Evolutionary conservation across 75 land plant species (phyloP).

Genomic region (Picea glauca): DNA sequence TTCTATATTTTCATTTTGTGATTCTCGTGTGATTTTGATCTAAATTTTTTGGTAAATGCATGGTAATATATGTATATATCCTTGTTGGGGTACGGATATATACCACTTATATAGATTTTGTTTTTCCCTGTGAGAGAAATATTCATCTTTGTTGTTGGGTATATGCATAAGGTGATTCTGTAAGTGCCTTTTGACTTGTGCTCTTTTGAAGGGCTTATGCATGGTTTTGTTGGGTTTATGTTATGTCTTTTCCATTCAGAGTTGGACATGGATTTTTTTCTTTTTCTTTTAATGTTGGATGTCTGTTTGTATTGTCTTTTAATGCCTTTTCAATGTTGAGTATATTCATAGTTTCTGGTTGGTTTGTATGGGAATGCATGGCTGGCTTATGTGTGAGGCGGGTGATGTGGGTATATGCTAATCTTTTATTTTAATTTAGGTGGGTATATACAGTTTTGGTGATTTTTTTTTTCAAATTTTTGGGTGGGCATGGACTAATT

Average conservation of each 20-base stretch:
- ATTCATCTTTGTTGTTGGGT: background rate
- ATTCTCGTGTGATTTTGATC: background rate
- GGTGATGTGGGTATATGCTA: background rate
- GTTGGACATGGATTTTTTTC: no score
- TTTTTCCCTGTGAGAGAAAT: background rate
- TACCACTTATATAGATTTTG: background rate
- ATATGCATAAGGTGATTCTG: background rate
- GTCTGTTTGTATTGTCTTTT: background rate
- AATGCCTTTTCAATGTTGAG: background rate
- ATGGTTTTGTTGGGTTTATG: background rate
- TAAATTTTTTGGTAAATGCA: background rate
- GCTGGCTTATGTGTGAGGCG: background rate
- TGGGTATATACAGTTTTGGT: background rate
- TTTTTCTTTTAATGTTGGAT: background rate
- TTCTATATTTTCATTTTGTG: background rate
- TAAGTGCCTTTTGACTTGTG: background rate
- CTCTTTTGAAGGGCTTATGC: background rate
- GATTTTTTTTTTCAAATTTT: background rate
- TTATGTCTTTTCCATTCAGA: no score
- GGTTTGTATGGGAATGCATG: background rate
- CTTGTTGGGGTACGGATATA: background rate
- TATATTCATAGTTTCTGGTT: background rate
- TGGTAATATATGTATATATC: background rate
- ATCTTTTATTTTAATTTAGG: background rate
- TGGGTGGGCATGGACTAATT: no score